These are phyloP conservation scores for Cutaneotrichosporon arboriforme DNA, from an alignment of 1,284 basidiomycete species.

Conservation along the genomic window DNA sequence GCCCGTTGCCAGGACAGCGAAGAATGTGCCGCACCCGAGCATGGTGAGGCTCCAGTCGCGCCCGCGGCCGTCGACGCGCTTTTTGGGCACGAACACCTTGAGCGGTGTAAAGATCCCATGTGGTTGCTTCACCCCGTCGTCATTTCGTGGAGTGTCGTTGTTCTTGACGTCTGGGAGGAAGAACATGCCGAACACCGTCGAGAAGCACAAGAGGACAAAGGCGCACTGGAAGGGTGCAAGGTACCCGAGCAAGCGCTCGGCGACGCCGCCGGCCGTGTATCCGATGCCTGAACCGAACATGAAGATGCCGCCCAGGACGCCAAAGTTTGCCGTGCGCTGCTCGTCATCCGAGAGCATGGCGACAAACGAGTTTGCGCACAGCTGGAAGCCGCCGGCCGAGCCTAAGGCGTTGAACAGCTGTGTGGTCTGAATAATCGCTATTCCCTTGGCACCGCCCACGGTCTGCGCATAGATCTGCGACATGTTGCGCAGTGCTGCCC, in stretches of 20 bases:
- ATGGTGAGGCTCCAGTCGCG: slow-evolving; percentile 38
- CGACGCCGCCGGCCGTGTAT: slow-evolving; percentile 33
- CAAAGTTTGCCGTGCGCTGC: slow-evolving; percentile 40
- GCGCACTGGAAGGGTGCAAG: slow-evolving; percentile 42
- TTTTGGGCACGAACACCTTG: slow-evolving; percentile 36
- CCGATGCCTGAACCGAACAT: slow-evolving; percentile 31
- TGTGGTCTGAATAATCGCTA: slow-evolving; percentile 36
- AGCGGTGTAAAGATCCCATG: slow-evolving; percentile 38
- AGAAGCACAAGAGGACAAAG: slow-evolving; percentile 35
- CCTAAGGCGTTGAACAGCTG: slow-evolving; percentile 46
- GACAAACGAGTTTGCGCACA: slow-evolving; percentile 37
- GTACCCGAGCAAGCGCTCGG: slow-evolving; percentile 27
- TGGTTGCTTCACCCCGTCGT: background rate
- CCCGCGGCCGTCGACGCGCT: background rate
- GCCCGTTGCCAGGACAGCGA: slow-evolving; percentile 41
- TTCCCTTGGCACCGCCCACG: slow-evolving; percentile 28
- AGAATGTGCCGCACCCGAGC: slow-evolving; percentile 39
- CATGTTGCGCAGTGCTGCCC: slow-evolving; percentile 40
- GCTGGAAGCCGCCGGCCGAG: slow-evolving; percentile 39
- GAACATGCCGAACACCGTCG: slow-evolving; percentile 37
- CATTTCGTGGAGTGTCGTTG: background rate
- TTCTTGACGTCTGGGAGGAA: slow-evolving; percentile 45
- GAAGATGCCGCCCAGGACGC: slow-evolving; percentile 35
- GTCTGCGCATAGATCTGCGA: slow-evolving; percentile 37
- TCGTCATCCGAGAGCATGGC: slow-evolving; percentile 27